Evolutionary conservation across 352 stramenopile species (phyloP).

Genomic region (Pythium coloratum): DNA sequence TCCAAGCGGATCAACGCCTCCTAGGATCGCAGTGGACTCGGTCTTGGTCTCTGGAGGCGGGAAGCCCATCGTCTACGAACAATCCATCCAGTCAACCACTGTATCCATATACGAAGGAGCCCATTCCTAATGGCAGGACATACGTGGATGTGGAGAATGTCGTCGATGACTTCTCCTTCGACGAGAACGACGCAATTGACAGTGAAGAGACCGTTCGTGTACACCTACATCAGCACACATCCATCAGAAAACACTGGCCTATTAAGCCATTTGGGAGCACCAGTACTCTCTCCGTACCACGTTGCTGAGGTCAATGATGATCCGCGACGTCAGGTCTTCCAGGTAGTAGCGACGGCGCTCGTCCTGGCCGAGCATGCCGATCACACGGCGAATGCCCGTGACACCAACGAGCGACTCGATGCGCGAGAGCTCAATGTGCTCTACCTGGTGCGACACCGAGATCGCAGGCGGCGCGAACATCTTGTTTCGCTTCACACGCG

Average conservation of each 20-base stretch:
- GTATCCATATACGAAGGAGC: background rate
- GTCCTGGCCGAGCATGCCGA: slow-evolving; percentile 86
- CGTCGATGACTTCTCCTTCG: slow-evolving; percentile 92
- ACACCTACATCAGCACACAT: slow-evolving; percentile 35
- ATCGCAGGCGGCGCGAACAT: slow-evolving; percentile 71
- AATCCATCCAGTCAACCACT: slow-evolving; percentile 1
- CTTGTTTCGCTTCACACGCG: slow-evolving; percentile 80
- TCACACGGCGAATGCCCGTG: slow-evolving; percentile 71
- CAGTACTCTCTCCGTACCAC: slow-evolving; percentile 33
- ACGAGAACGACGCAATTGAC: slow-evolving; percentile 93
- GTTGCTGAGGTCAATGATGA: slow-evolving; percentile 74
- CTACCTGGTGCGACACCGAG: slow-evolving; percentile 47
- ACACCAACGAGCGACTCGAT: slow-evolving; percentile 87
- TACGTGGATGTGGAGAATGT: slow-evolving; percentile 89
- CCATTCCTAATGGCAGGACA: slow-evolving; percentile 1
- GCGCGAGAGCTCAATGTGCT: slow-evolving; percentile 85
- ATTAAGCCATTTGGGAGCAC: no score
- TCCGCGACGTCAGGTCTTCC: slow-evolving; percentile 81
- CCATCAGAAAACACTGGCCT: no score
- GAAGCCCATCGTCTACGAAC: slow-evolving; percentile 82
- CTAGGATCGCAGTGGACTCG: slow-evolving; percentile 72
- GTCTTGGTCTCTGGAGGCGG: slow-evolving; percentile 86
- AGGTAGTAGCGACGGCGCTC: slow-evolving; percentile 78
- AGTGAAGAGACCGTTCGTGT: slow-evolving; percentile 89
- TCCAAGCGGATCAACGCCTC: slow-evolving; percentile 77